Evolutionary conservation across 202 grass and related monocot species (phyloP).

Genomic region (Bolboschoenoplectus hybrid): DNA sequence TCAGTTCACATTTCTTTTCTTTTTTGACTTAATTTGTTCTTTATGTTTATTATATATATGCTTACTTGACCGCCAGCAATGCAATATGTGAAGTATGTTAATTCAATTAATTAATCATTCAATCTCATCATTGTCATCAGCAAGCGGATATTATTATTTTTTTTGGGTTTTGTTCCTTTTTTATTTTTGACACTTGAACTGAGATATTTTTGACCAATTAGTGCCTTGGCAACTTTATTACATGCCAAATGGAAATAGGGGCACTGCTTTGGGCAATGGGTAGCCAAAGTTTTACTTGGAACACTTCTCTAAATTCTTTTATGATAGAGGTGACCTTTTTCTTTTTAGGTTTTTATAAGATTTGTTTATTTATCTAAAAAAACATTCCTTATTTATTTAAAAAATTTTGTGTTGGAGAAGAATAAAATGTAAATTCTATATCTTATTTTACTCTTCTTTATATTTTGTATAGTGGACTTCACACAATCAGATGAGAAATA

Average conservation of each 20-base stretch:
- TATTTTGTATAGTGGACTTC: no score
- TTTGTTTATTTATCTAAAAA: no score
- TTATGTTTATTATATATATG: not conserved
- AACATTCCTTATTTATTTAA: no score
- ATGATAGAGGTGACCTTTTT: no score
- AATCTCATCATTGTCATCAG: not conserved
- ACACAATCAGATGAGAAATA: no score
- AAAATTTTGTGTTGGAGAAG: no score
- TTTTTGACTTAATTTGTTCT: conserved; percentile 20
- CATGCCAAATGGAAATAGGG: not conserved
- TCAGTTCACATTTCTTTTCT: conserved; percentile 25
- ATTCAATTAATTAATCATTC: not conserved
- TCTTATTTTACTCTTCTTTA: no score
- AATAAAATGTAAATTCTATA: no score
- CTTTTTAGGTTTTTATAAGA: no score
- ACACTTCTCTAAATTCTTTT: no score
- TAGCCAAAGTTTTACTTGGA: no score
- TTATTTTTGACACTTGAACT: not conserved
- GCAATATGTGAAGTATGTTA: not conserved
- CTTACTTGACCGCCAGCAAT: not conserved
- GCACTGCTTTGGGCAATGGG: not conserved
- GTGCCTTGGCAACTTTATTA: not conserved
- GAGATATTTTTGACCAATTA: not conserved
- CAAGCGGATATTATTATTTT: not conserved
- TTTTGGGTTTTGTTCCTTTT: not conserved